phyloP scores from a whole-genome alignment of 1,284 basidiomycete genomes.

The Fomitopsis palustris region DNA sequence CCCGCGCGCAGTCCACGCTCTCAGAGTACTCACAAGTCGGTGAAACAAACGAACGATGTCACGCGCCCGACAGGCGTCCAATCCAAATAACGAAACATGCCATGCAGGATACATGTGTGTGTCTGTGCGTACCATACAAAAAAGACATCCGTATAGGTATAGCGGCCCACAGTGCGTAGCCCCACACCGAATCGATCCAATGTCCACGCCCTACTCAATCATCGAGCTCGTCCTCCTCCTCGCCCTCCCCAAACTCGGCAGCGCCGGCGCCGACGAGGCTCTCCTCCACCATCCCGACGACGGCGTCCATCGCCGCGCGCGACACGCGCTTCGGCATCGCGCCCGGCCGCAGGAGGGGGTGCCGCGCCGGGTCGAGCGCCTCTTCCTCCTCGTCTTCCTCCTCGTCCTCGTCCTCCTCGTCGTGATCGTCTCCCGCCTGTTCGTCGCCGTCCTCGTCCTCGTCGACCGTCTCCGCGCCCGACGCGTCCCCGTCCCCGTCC shows the following conservation, averaged over 20 bases:
- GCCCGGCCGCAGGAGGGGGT: constrained; percentile 62
- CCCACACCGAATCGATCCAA: too few relatives aligned
- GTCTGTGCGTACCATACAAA: too few relatives aligned
- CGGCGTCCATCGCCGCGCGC: constrained; percentile 60
- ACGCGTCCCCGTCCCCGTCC: too few relatives aligned
- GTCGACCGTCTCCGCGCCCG: constrained; percentile 11
- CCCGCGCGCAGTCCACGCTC: too few relatives aligned
- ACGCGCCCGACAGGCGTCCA: too few relatives aligned
- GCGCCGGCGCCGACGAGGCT: constrained; percentile 35
- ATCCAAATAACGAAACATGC: too few relatives aligned
- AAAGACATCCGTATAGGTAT: too few relatives aligned
- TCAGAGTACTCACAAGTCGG: too few relatives aligned
- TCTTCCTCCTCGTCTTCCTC: constrained; percentile 34
- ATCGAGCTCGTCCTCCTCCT: constrained; percentile 38
- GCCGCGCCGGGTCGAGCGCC: constrained; percentile 49
- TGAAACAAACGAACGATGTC: too few relatives aligned
- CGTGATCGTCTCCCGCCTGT: constrained; percentile 18
- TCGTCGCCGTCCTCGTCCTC: constrained; percentile 12
- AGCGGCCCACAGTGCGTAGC: too few relatives aligned
- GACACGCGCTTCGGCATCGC: constrained; percentile 62
- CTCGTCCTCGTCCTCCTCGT: constrained; percentile 20
- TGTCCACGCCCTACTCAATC: constrained; percentile 21
- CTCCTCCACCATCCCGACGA: constrained; percentile 53
- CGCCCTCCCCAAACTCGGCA: constrained; percentile 11
- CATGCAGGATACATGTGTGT: too few relatives aligned